phyloP scores from a whole-genome alignment of 2,329 filamentous ascomycete genomes.

The Fusarium sp. region DNA sequence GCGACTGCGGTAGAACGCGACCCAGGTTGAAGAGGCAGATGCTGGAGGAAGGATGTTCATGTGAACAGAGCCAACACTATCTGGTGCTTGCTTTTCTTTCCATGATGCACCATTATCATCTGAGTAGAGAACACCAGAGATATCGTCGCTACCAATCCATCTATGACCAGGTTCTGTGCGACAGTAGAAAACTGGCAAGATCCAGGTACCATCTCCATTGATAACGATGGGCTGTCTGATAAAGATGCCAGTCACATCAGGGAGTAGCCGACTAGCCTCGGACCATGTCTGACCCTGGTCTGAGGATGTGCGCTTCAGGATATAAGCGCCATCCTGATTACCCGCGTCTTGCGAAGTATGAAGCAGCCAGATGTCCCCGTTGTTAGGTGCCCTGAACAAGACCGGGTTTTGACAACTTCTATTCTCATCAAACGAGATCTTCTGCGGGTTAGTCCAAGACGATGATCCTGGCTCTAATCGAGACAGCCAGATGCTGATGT shows the following conservation, averaged over 20 bases:
- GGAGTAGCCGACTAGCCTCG: slow-evolving; percentile 45
- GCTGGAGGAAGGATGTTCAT: slow-evolving; percentile 52
- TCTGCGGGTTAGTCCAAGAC: slow-evolving; percentile 47
- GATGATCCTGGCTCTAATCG: slow-evolving; percentile 44
- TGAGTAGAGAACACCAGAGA: slow-evolving; percentile 51
- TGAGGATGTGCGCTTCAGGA: slow-evolving; percentile 49
- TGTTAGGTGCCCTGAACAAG: slow-evolving; percentile 49
- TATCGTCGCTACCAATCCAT: slow-evolving; percentile 57
- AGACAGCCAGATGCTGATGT: slow-evolving; percentile 56
- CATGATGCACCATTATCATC: slow-evolving; percentile 51
- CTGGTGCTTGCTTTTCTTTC: slow-evolving; percentile 49
- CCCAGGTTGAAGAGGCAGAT: slow-evolving; percentile 39
- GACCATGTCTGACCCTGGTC: slow-evolving; percentile 52
- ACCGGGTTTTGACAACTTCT: slow-evolving; percentile 58
- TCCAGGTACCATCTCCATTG: slow-evolving; percentile 50
- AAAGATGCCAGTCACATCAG: slow-evolving; percentile 49
- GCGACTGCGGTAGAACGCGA: slow-evolving; percentile 54
- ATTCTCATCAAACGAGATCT: slow-evolving; percentile 50
- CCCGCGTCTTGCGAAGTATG: slow-evolving; percentile 57
- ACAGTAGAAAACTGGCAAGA: slow-evolving; percentile 55
- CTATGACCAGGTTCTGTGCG: slow-evolving; percentile 50
- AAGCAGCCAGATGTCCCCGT: slow-evolving; percentile 51
- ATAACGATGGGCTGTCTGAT: slow-evolving; percentile 54
- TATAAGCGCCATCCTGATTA: slow-evolving; percentile 53
- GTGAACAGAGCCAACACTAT: slow-evolving; percentile 53